Conservation (phyloP, 129 eudicot species). For the Tanacetum coccineum region DNA sequence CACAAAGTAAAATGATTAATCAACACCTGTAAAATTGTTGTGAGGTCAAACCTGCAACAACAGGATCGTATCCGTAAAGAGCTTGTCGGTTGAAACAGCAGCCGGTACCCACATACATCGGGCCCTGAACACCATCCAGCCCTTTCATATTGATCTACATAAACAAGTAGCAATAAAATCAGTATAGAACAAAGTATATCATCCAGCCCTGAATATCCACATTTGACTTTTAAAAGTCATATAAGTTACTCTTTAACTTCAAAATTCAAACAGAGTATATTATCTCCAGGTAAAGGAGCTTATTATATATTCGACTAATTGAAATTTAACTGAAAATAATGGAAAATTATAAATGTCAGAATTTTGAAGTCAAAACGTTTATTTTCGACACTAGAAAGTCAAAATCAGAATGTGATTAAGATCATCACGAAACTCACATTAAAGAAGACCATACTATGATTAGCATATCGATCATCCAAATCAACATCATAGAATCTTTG, state of each 20-base stretch:
- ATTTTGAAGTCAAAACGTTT: neutral
- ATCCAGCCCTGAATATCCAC: no score
- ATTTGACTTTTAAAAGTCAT: no score
- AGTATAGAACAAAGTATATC: neutral
- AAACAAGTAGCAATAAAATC: neutral
- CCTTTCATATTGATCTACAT: conserved; percentile 85
- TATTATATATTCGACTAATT: neutral
- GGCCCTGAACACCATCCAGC: conserved; percentile 88
- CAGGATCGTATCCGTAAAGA: conserved; percentile 81
- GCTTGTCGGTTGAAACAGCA: conserved; percentile 90
- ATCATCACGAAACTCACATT: conserved; percentile 41
- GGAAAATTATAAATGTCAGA: neutral
- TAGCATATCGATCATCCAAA: conserved; percentile 80
- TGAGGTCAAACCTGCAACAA: conserved; percentile 48
- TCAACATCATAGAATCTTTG: conserved; percentile 87
- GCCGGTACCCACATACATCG: conserved; percentile 92
- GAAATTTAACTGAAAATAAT: neutral
- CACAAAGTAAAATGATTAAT: neutral
- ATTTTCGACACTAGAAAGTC: neutral
- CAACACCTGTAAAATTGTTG: neutral
- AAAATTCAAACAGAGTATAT: no score
- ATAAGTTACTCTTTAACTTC: no score
- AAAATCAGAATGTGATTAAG: neutral
- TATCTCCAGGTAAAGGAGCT: neutral
- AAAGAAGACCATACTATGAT: conserved; percentile 77